Conservation (phyloP, 208 protist species). For the Angomonas deanei region DNA sequence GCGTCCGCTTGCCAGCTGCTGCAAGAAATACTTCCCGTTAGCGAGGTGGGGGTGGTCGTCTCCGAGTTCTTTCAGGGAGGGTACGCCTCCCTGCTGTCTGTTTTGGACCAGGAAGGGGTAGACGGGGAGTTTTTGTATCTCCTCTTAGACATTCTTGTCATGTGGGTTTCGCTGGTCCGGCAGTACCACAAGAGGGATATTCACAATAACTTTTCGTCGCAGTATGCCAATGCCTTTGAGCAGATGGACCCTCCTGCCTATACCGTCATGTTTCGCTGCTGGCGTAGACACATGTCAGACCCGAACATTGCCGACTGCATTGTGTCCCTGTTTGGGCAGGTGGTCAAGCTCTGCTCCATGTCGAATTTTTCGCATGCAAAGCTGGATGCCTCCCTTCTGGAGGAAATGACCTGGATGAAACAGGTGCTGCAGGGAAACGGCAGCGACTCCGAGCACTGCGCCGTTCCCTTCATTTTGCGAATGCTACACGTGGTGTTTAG, state of each 20-base stretch:
- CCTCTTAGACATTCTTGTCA: slow-evolving; percentile 18
- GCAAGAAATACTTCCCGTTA: slow-evolving; percentile 11
- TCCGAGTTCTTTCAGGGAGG: background rate
- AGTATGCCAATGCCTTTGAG: background rate
- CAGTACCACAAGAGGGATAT: background rate
- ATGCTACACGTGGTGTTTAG: slow-evolving; percentile 18
- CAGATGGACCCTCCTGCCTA: slow-evolving; percentile 10
- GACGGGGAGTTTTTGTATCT: slow-evolving; percentile 31
- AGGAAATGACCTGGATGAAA: slow-evolving; percentile 12
- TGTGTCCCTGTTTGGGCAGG: slow-evolving; percentile 21
- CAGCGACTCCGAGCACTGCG: slow-evolving; percentile 8
- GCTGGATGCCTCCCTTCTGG: slow-evolving; percentile 8
- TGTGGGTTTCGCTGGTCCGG: slow-evolving; percentile 9
- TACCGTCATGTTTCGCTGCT: slow-evolving; percentile 37
- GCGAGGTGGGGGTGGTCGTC: background rate
- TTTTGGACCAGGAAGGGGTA: background rate
- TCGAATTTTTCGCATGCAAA: background rate
- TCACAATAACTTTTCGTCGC: background rate
- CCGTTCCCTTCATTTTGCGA: slow-evolving; percentile 20
- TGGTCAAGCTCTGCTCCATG: slow-evolving; percentile 5
- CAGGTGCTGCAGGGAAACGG: slow-evolving; percentile 7
- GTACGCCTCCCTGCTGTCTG: background rate
- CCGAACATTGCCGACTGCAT: slow-evolving; percentile 56
- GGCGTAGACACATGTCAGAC: slow-evolving; percentile 53
- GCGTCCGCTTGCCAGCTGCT: slow-evolving; percentile 35